Base-by-base conservation (phyloP, 73 alveolate genomes). In the Symbiodinium natans region DNA sequence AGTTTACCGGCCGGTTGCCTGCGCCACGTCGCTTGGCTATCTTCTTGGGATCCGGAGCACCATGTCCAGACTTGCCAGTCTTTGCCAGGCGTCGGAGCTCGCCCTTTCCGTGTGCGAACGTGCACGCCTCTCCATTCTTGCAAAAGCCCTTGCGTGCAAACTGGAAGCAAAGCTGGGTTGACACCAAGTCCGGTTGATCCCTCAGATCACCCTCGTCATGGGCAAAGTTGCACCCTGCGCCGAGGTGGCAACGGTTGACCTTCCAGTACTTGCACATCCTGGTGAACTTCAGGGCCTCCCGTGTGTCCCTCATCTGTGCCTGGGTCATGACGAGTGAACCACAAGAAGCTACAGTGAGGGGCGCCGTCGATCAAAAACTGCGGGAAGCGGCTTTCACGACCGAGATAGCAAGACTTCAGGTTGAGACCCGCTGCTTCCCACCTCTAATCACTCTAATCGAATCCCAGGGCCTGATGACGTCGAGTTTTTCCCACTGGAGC, bases 61-160 rank as follows among this genome's bases (percentile, higher is more conserved):
- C 13, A 63, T 38, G 94, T 41, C 41, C 52, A 15, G 8, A 13
- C 41, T 23, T 21, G 59, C 94, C 83, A 59, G 40, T 43, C 5
- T 34, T 34, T 8, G 29, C 59, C 33, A 80, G 29, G 54, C 87
- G 87, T 38, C 87, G 87, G 36, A 80, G 87, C 39, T 90, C 80
- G 33, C 56, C 40, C 88, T 41, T 73, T n/a, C 97, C 97, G 36
- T 90, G 97, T 10, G 97, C 97, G 97, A 56, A 90, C 74, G 75
- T 90, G 97, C 97, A 90, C n/a, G 74, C 88, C 33, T 90, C 97
- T 9, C 97, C 97, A 38, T 71, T 90, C 97, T 90, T 90, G 97
- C 97, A 90, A 17, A 8, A 23, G 80, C 97, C 97, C 97, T 90
- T 90, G 88, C 97, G 97, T 0, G 97, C 77, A 31, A 90, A 90